Evolutionary conservation across 139 green algal genomes (phyloP).

Genomic region (Tetraselmis striata): DNA sequence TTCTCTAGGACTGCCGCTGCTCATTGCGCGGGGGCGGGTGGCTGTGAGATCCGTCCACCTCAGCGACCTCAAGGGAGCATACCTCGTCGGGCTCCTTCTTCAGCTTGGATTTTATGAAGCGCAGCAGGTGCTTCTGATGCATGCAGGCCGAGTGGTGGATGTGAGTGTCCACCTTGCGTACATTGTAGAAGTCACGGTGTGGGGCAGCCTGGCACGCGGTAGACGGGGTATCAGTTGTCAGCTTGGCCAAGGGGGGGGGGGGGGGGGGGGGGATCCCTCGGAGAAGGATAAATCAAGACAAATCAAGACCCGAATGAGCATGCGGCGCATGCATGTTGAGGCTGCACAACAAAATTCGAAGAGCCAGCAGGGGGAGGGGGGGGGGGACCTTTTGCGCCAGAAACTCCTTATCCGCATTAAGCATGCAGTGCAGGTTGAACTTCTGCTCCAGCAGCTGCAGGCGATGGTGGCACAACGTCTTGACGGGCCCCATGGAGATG

Average conservation of each 20-base stretch:
- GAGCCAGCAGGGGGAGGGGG: not conserved
- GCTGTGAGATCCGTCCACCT: no score
- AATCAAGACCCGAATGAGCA: no score
- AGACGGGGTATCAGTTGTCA: constrained; percentile 98
- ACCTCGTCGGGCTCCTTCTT: constrained; percentile 96
- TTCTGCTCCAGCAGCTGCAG: constrained; percentile 97
- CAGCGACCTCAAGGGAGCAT: not conserved
- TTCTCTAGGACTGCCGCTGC: no score
- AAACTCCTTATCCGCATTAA: constrained; percentile 98
- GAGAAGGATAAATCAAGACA: no score
- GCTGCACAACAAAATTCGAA: no score
- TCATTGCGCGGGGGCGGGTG: no score
- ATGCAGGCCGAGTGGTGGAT: constrained; percentile 98
- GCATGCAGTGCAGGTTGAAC: constrained; percentile 96
- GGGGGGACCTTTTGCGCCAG: constrained; percentile 79
- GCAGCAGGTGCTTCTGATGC: constrained; percentile 99
- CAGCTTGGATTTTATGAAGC: constrained; percentile 99
- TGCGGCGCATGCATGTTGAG: no score
- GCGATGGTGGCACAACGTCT: constrained; percentile 87
- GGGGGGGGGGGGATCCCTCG: no score
- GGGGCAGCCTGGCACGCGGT: constrained; percentile 90
- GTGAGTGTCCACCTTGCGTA: constrained; percentile 98
- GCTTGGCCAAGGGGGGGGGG: no score
- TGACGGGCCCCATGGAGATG: constrained; percentile 65
- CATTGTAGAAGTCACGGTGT: constrained; percentile 99